These are phyloP conservation scores for Cyberlindnera sargentensis DNA, from an alignment of 805 yeast genomes.

Conservation along the genomic window DNA sequence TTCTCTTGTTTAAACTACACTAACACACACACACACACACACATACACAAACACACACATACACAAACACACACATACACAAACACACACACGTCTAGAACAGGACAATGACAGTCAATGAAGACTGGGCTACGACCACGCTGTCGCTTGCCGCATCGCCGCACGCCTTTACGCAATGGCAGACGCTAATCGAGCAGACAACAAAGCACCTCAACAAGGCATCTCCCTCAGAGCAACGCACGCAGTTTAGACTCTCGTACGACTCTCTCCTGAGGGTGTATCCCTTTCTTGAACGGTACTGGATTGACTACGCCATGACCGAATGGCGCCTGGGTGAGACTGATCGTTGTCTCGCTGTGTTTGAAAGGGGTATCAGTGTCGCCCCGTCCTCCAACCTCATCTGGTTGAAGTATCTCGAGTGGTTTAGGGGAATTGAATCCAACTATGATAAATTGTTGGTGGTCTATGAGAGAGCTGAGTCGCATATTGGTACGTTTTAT, in stretches of 20 bases:
- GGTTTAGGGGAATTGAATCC: slow-evolving; percentile 25
- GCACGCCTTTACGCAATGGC: slow-evolving; percentile 32
- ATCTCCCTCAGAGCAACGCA: slow-evolving; percentile 25
- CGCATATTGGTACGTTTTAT: slow-evolving; percentile 44
- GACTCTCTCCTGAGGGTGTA: slow-evolving; percentile 37
- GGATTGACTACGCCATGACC: slow-evolving; percentile 49
- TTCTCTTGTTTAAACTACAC: too few relatives aligned
- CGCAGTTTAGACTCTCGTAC: slow-evolving; percentile 33
- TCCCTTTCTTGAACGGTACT: slow-evolving; percentile 47
- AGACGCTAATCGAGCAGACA: slow-evolving; percentile 26
- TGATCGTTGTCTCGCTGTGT: slow-evolving; percentile 30
- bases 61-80: too few relatives aligned
- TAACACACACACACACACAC: too few relatives aligned
- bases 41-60: too few relatives aligned
- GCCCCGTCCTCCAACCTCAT: slow-evolving; percentile 39
- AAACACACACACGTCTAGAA: background rate
- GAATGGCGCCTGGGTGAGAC: slow-evolving; percentile 40
- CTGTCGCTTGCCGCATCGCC: slow-evolving; percentile 25
- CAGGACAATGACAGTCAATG: slow-evolving; percentile 3
- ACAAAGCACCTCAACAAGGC: slow-evolving; percentile 32
- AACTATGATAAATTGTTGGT: slow-evolving; percentile 27
- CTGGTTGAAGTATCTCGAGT: slow-evolving; percentile 44
- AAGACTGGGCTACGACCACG: slow-evolving; percentile 14
- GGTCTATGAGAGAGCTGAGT: slow-evolving; percentile 41
- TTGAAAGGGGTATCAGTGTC: slow-evolving; percentile 30